Evolutionary conservation across 495 filamentous ascomycete species (phyloP), one percentile per base, ranked within the genome.

Genomic region (Xylaria flabelliformis): DNA sequence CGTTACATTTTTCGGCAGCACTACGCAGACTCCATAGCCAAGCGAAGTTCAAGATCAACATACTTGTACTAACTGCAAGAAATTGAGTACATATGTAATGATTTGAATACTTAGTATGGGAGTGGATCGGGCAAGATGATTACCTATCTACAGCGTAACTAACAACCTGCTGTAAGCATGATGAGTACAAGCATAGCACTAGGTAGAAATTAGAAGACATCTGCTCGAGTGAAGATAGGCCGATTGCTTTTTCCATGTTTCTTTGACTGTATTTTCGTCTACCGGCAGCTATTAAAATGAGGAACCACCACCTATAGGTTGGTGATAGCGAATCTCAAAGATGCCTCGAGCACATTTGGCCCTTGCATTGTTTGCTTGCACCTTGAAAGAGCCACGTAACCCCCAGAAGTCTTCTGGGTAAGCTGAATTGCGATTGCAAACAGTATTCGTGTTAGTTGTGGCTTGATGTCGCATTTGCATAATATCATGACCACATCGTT

Each of bases 401-500:
- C n/a, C 36, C n/a, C n/a, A 10, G 21, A 4, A 34, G 15, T 36
- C 26, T 59, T 61, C 58, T 39, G 34, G 7, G n/a, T 13, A 12
- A 51, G n/a, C 48, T 51, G 19, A 51, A 32, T 56, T 56, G 12
- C 12, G 53, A 56, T 32, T 56, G 53, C 53, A 13, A 56, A 26
- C 26, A 19, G 29, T 15, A 59, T 24, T 59, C 29, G 21, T 21
- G 24, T 39, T 39, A 39, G 58, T 9, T n/a, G 32, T 32, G 34
- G 58, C 17, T 36, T 17, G 13, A 36, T 36, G 55, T 21, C 58
- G 58, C 21, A 53, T n/a, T 26, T 26, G 24, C 53, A 56, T 56
- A 56, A 26, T 32, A 56, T 56, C 61, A 44, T 42, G 29, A 64
- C 44, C 39, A 26, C 19, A 64, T 64, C n/a, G 36, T 42, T 29